These are phyloP conservation scores for Fusarium incarnatum DNA, from an alignment of 2,329 filamentous ascomycete species.

Conservation along the genomic window DNA sequence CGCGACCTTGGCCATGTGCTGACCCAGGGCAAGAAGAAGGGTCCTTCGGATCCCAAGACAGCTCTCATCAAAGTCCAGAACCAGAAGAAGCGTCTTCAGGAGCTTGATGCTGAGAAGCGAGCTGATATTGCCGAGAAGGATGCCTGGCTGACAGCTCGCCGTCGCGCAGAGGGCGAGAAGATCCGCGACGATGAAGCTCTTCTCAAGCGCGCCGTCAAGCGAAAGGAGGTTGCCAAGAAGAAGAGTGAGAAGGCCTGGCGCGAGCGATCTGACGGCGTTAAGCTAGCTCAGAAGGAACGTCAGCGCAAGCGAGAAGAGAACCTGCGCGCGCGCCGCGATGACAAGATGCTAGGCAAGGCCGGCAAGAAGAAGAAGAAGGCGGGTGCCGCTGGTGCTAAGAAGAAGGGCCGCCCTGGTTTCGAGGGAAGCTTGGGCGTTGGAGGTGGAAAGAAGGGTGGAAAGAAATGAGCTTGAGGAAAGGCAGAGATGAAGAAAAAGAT, in stretches of 20 bases:
- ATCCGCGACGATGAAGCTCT: slow-evolving; percentile 87
- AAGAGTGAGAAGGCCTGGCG: slow-evolving; percentile 93
- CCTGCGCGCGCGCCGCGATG: slow-evolving; percentile 77
- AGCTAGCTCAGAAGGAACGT: slow-evolving; percentile 79
- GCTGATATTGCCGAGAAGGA: slow-evolving; percentile 94
- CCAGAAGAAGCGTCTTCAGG: slow-evolving; percentile 82
- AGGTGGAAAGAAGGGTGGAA: slow-evolving; percentile 62
- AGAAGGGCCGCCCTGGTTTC: slow-evolving; percentile 71
- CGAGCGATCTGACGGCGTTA: slow-evolving; percentile 77
- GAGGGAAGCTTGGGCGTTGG: slow-evolving; percentile 74
- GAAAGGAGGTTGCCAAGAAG: slow-evolving; percentile 88
- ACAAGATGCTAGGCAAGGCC: slow-evolving; percentile 71
- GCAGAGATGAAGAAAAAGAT: slow-evolving; percentile 19
- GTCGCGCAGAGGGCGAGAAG: slow-evolving; percentile 88
- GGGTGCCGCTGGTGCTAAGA: slow-evolving; percentile 49
- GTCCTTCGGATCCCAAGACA: slow-evolving; percentile 85
- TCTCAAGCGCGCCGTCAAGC: slow-evolving; percentile 94
- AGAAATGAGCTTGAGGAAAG: slow-evolving; percentile 53
- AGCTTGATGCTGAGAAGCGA: slow-evolving; percentile 82
- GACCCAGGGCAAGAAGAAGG: slow-evolving; percentile 73
- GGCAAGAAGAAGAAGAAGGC: slow-evolving; percentile 67
- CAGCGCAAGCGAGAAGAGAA: slow-evolving; percentile 88
- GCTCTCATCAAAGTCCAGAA: slow-evolving; percentile 88
- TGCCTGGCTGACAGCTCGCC: slow-evolving; percentile 90
- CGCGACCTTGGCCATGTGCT: slow-evolving; percentile 74